Percentiles rank a stretch among this genome's conserved stretches.
Evolutionary conservation across 345 rosid species (phyloP).

Genomic region (Populus simonii): DNA sequence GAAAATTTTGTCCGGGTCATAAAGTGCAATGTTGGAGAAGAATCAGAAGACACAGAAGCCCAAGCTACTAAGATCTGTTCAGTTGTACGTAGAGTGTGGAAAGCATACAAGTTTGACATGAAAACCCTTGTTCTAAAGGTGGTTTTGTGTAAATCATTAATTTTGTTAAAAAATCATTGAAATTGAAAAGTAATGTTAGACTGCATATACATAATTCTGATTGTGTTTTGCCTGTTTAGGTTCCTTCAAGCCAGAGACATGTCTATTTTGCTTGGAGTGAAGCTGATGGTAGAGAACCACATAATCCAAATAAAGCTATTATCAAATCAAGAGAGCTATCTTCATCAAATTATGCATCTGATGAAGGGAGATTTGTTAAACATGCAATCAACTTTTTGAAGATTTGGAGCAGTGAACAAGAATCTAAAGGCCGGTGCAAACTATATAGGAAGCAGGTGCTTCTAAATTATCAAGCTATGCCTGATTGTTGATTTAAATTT

Average conservation of each 20-base stretch:
- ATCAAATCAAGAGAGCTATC: constrained; percentile 60
- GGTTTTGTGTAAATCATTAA: not conserved
- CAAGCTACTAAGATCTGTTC: constrained; percentile 88
- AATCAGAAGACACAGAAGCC: constrained; percentile 54
- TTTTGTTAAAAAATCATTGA: not conserved
- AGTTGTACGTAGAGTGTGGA: constrained; percentile 84
- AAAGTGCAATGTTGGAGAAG: constrained; percentile 64
- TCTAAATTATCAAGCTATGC: constrained; percentile 17
- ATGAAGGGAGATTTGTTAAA: constrained; percentile 57
- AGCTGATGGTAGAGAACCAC: constrained; percentile 47
- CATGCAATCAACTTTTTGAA: constrained; percentile 72
- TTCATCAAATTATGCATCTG: constrained; percentile 49
- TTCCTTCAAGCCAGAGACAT: constrained; percentile 87
- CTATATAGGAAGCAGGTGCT: constrained; percentile 76
- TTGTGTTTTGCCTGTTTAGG: constrained; percentile 37
- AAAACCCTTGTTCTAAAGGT: constrained; percentile 71
- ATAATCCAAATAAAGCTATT: constrained; percentile 42
- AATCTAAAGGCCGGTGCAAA: constrained; percentile 64
- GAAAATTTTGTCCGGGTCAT: constrained; percentile 84
- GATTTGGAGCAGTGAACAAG: constrained; percentile 89
- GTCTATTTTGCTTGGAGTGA: constrained; percentile 75
- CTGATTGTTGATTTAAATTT: not conserved
- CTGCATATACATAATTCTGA: not conserved
- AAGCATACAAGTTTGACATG: constrained; percentile 57
- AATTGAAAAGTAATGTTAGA: not conserved